A percentile compares a stretch with the other conserved stretches of the same genome.
These are phyloP conservation scores for Cutaneotrichosporon sp. DNA, from an alignment of 1,284 basidiomycete genomes.

Conservation along the genomic window DNA sequence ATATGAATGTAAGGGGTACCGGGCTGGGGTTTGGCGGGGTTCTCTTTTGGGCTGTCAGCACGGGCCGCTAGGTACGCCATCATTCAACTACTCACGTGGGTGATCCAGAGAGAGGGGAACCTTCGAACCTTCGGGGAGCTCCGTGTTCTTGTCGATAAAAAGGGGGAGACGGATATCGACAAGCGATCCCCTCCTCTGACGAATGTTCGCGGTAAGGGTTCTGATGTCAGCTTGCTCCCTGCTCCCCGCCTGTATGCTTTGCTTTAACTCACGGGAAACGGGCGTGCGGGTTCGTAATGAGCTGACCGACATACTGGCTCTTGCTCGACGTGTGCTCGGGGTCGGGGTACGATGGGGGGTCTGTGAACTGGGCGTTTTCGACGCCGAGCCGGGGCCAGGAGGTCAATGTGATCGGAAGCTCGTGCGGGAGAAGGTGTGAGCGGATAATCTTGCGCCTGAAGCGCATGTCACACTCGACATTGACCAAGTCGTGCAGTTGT, in stretches of 20 bases:
- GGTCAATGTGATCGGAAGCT: slow-evolving; percentile 88
- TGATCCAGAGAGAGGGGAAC: slow-evolving; percentile 25
- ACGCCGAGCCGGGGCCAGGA: slow-evolving; percentile 92
- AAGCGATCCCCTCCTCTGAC: slow-evolving; percentile 82
- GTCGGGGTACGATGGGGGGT: slow-evolving; percentile 73
- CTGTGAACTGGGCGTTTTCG: slow-evolving; percentile 76
- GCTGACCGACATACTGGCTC: slow-evolving; percentile 89
- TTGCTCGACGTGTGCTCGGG: slow-evolving; percentile 68
- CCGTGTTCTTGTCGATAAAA: slow-evolving; percentile 78
- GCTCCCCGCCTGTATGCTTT: too few species aligned
- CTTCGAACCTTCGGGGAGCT: slow-evolving; percentile 27
- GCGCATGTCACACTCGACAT: slow-evolving; percentile 92
- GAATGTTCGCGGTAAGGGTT: slow-evolving; percentile 83
- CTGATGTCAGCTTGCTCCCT: slow-evolving; percentile 1
- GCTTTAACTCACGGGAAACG: slow-evolving; percentile 72
- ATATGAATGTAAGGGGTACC: slow-evolving; percentile 76
- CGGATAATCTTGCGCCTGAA: slow-evolving; percentile 81
- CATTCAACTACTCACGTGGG: slow-evolving; percentile 18
- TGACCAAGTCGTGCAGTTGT: slow-evolving; percentile 72
- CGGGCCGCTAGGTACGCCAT: background rate
- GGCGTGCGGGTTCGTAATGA: slow-evolving; percentile 94
- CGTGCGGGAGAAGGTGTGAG: slow-evolving; percentile 74
- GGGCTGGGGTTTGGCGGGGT: slow-evolving; percentile 47
- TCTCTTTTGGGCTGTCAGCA: slow-evolving; percentile 11
- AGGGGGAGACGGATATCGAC: slow-evolving; percentile 94